Evolutionary conservation across 2,329 filamentous ascomycete genomes (phyloP).

Genomic region (Penicillium rolfsii): DNA sequence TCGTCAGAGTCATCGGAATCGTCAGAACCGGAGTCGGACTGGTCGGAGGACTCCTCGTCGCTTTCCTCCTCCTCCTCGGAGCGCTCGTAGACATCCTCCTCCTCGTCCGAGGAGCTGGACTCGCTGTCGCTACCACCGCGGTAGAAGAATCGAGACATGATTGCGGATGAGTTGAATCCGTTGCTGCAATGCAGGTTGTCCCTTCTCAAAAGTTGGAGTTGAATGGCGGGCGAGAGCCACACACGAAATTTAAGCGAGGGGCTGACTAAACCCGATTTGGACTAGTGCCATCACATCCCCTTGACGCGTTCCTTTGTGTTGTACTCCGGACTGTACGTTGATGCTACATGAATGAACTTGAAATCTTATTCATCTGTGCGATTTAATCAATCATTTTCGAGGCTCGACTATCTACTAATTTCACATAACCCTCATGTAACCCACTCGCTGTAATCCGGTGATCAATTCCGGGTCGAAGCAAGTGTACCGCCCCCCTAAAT

Average conservation of each 20-base stretch:
- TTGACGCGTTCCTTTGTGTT: conserved; percentile 5
- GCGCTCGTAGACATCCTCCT: conserved; percentile 80
- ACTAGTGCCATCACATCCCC: conserved; percentile 19
- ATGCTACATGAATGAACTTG: background rate
- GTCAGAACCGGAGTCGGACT: conserved; percentile 59
- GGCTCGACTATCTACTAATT: background rate
- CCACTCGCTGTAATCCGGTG: background rate
- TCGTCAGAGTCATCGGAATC: conserved; percentile 49
- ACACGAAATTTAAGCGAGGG: conserved; percentile 53
- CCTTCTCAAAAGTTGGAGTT: conserved; percentile 32
- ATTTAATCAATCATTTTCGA: background rate
- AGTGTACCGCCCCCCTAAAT: background rate
- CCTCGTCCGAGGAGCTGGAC: conserved; percentile 89
- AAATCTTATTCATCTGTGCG: background rate
- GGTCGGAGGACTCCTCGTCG: conserved; percentile 58
- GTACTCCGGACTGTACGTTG: background rate
- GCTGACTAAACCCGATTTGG: conserved; percentile 42
- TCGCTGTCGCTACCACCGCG: conserved; percentile 94
- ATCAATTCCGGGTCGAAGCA: background rate
- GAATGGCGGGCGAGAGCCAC: conserved; percentile 38
- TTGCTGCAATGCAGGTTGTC: conserved; percentile 28
- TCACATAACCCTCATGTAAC: background rate
- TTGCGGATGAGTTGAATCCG: conserved; percentile 45
- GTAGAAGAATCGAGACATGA: conserved; percentile 97
- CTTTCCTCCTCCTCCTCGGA: conserved; percentile 66